Evolutionary conservation across 2,329 filamentous ascomycete species (phyloP).

Genomic region (Trichoderma citrinoviride): DNA sequence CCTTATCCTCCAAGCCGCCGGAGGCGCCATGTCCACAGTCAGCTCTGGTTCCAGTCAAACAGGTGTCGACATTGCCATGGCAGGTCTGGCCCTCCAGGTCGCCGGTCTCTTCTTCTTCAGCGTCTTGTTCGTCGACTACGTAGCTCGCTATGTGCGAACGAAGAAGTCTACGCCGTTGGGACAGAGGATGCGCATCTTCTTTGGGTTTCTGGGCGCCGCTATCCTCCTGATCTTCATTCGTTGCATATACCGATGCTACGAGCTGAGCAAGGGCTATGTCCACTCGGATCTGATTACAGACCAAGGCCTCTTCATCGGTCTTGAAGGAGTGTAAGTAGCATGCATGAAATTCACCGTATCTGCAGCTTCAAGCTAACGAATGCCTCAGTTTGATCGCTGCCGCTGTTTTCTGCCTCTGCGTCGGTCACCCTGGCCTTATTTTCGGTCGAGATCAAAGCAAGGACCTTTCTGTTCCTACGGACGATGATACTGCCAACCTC

Average conservation of each 20-base stretch:
- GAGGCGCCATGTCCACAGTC: constrained; percentile 50
- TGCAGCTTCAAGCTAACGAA: constrained; percentile 18
- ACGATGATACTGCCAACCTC: neutral
- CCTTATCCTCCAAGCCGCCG: constrained; percentile 54
- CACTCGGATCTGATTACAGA: constrained; percentile 51
- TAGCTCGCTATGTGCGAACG: constrained; percentile 40
- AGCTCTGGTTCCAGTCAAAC: constrained; percentile 45
- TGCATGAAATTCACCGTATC: rapidly evolving
- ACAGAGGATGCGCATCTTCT: constrained; percentile 42
- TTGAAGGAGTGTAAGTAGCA: constrained; percentile 48
- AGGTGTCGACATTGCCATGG: constrained; percentile 40
- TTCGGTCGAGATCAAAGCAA: neutral
- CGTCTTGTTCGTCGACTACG: constrained; percentile 46
- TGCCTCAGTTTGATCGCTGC: constrained; percentile 34
- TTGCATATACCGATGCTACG: constrained; percentile 62
- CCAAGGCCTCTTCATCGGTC: constrained; percentile 50
- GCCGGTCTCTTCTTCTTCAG: constrained; percentile 54
- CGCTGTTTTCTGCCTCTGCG: constrained; percentile 37
- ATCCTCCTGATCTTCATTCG: constrained; percentile 60
- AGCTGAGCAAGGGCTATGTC: constrained; percentile 61
- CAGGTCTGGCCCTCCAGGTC: constrained; percentile 59
- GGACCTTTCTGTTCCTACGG: neutral
- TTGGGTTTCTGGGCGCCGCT: constrained; percentile 50
- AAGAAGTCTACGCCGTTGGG: constrained; percentile 24
- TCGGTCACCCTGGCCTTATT: constrained; percentile 40